Percentiles rank a stretch among this genome's conserved stretches.
Evolutionary conservation across 164 flowering plant genomes (phyloP).

Genomic region (Aristolochia contorta): DNA sequence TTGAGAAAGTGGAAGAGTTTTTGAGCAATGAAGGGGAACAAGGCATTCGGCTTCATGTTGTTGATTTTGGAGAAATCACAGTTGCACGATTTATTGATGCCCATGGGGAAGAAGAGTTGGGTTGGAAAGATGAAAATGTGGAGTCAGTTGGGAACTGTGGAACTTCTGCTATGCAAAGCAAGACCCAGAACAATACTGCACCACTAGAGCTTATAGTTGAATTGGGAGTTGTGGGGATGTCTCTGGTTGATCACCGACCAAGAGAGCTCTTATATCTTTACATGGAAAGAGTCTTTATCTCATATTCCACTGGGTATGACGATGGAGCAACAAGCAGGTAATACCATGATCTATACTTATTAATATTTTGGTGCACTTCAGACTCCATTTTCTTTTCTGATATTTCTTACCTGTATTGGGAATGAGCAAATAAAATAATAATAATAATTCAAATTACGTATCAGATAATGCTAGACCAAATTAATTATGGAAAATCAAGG

Average conservation of each 20-base stretch:
- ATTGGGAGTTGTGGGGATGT: constrained; percentile 74
- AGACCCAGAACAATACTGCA: constrained; percentile 26
- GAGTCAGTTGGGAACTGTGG: constrained; percentile 33
- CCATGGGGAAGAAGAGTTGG: constrained; percentile 8
- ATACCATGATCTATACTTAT: neutral
- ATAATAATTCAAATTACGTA: too few relatives aligned
- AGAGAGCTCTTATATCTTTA: constrained; percentile 76
- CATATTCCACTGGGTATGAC: constrained; percentile 86
- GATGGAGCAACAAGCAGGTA: constrained; percentile 85
- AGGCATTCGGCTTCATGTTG: constrained; percentile 46
- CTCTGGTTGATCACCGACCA: constrained; percentile 81
- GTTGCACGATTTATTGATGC: constrained; percentile 57
- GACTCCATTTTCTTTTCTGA: too few relatives aligned
- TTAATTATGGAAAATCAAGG: too few relatives aligned
- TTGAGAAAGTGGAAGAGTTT: constrained; percentile 35
- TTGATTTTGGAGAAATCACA: constrained; percentile 44
- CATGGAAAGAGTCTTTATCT: constrained; percentile 69
- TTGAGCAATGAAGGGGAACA: constrained; percentile 20
- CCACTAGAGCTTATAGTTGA: constrained; percentile 76
- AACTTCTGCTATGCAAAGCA: constrained; percentile 21
- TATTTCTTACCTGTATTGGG: too few relatives aligned
- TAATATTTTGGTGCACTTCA: too few relatives aligned
- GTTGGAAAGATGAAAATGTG: constrained; percentile 18
- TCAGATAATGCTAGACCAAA: too few relatives aligned
- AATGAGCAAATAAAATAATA: too few relatives aligned